Percentiles rank a stretch among this genome's conserved stretches.
Conservation (phyloP, 2,329 filamentous ascomycete species). For the Venturia oleaginea region DNA sequence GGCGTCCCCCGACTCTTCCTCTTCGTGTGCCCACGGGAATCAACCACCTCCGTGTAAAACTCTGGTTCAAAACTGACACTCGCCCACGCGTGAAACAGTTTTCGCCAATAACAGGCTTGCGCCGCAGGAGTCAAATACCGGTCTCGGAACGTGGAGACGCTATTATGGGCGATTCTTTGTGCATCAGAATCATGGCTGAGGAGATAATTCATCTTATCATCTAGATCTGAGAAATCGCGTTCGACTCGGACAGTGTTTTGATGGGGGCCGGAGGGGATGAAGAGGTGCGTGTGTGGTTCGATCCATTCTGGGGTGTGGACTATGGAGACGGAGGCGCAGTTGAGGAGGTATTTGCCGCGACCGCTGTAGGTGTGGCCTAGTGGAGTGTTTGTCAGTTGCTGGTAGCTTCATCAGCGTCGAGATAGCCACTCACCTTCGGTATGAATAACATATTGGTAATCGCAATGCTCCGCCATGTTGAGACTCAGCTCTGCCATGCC, state of each 20-base stretch:
- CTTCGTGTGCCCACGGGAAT: slow-evolving; percentile 13
- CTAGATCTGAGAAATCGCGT: slow-evolving; percentile 33
- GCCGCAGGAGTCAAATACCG: slow-evolving; percentile 46
- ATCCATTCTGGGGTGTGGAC: slow-evolving; percentile 41
- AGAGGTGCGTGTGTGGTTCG: slow-evolving; percentile 40
- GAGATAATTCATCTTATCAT: slow-evolving; percentile 31
- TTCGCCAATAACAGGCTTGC: slow-evolving; percentile 48
- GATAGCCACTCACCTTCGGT: slow-evolving; percentile 17
- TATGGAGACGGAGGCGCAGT: slow-evolving; percentile 36
- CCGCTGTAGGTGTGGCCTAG: slow-evolving; percentile 24
- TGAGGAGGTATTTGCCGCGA: slow-evolving; percentile 27
- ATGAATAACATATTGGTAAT: slow-evolving; percentile 18
- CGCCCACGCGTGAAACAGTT: slow-evolving; percentile 32
- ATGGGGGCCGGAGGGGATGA: slow-evolving; percentile 35
- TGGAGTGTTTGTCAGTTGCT: slow-evolving; percentile 8
- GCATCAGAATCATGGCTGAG: slow-evolving; percentile 35
- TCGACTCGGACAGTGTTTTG: slow-evolving; percentile 43
- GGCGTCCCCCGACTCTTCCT: slow-evolving; percentile 15
- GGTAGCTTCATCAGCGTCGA: background rate
- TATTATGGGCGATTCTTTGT: slow-evolving; percentile 43
- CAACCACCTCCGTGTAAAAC: slow-evolving; percentile 14
- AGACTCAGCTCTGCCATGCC: slow-evolving; percentile 12
- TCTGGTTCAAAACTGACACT: slow-evolving; percentile 25
- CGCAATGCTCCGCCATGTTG: slow-evolving; percentile 20
- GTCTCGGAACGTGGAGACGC: slow-evolving; percentile 40